Evolutionary conservation across 352 stramenopile genomes (phyloP).

Genomic region (Pythium diclinum): DNA sequence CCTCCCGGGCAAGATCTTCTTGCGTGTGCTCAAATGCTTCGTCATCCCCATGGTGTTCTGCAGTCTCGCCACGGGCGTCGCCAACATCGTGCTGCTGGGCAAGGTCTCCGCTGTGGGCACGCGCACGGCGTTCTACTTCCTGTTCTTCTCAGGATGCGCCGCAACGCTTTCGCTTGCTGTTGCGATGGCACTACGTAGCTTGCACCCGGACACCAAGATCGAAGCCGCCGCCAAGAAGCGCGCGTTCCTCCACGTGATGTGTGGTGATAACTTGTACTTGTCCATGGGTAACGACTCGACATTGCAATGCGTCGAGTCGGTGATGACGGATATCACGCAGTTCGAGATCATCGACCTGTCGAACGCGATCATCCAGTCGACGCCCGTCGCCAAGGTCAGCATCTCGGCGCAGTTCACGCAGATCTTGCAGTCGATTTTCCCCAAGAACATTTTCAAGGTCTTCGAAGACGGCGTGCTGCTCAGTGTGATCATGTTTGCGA

Average conservation of each 20-base stretch:
- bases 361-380: conserved; percentile 29
- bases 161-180: conserved; percentile 38
- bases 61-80: conserved; percentile 53
- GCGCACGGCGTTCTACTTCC: conserved; percentile 50
- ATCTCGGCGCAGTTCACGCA: conserved; percentile 51
- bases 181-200: conserved; percentile 38
- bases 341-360: conserved; percentile 51
- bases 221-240: conserved; percentile 14
- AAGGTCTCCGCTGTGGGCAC: conserved; percentile 60
- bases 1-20: conserved; percentile 32
- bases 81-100: conserved; percentile 61
- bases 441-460: conserved; percentile 53
- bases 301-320: conserved; percentile 26
- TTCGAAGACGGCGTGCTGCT: conserved; percentile 53
- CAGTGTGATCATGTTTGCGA: conserved; percentile 62
- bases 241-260: conserved; percentile 39
- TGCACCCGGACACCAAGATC: conserved; percentile 26
- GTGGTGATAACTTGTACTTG: conserved; percentile 38
- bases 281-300: conserved; percentile 25
- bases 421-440: conserved; percentile 54
- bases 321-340: conserved; percentile 26
- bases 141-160: conserved; percentile 36
- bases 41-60: conserved; percentile 67
- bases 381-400: conserved; percentile 26
- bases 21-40: conserved; percentile 36